A percentile compares a stretch with the other conserved stretches of the same genome.
Evolutionary conservation across 1,284 basidiomycete genomes (phyloP).

Genomic region (Malassezia arunalokei): DNA sequence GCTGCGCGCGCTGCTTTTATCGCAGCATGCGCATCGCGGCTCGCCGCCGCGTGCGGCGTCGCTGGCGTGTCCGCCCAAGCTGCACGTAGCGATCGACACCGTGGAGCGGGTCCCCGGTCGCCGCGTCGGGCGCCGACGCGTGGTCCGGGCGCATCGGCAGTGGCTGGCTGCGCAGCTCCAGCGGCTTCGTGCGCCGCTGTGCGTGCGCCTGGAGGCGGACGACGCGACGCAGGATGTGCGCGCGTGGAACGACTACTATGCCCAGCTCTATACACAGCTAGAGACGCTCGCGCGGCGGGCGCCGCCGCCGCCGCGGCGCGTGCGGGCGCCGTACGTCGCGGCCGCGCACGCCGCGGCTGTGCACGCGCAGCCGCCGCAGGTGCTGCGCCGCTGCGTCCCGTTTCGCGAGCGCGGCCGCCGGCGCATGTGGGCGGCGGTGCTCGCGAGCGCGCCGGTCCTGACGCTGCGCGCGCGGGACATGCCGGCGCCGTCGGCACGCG

Average conservation of each 20-base stretch:
- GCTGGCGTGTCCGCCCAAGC: constrained; percentile 12
- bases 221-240: background rate
- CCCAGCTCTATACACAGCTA: background rate
- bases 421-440: constrained; percentile 4
- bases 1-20: constrained; percentile 5
- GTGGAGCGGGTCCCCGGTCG: constrained; percentile 10
- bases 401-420: constrained; percentile 2
- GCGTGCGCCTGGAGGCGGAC: background rate
- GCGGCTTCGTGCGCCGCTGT: constrained; percentile 4
- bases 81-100: constrained; percentile 1
- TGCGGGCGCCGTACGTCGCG: background rate
- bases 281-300: no score
- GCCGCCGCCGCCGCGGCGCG: background rate
- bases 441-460: background rate
- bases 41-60: background rate
- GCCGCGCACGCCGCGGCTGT: background rate
- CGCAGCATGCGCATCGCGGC: background rate
- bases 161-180: constrained; percentile 8
- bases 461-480: background rate
- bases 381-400: background rate
- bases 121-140: constrained; percentile 1
- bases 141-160: constrained; percentile 16
- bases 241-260: background rate
- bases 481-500: background rate
- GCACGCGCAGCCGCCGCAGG: background rate